phyloP scores from a whole-genome alignment of 208 protist species.

The Wallacemonas sp. region DNA sequence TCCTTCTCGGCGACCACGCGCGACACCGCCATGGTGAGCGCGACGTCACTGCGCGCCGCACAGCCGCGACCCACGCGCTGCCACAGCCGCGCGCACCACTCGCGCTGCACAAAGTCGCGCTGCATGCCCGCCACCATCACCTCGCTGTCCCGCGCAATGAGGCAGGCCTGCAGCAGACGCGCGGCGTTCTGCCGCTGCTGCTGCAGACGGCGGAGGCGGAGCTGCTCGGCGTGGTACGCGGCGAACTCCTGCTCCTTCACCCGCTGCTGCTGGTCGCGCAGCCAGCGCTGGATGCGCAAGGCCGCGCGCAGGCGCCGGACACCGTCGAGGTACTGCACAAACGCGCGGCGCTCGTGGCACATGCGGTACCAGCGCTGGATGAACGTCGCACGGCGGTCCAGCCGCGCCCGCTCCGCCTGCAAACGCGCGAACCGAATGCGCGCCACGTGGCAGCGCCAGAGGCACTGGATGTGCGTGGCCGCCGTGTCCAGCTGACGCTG shows the following conservation, averaged over 20 bases:
- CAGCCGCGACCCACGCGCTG: slow-evolving; percentile 72
- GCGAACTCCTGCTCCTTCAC: slow-evolving; percentile 65
- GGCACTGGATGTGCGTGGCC: slow-evolving; percentile 67
- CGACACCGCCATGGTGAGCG: slow-evolving; percentile 34
- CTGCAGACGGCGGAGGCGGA: slow-evolving; percentile 47
- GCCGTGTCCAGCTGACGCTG: slow-evolving; percentile 33
- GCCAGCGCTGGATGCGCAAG: slow-evolving; percentile 58
- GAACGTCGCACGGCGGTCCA: slow-evolving; percentile 39
- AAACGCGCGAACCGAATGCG: slow-evolving; percentile 58
- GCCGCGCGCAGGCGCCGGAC: slow-evolving; percentile 50
- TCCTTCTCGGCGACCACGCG: slow-evolving; percentile 32
- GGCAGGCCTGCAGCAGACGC: slow-evolving; percentile 55
- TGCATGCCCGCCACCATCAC: slow-evolving; percentile 57
- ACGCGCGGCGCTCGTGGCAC: slow-evolving; percentile 48
- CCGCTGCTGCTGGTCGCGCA: slow-evolving; percentile 41
- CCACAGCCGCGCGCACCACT: slow-evolving; percentile 38
- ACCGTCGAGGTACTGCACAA: slow-evolving; percentile 41
- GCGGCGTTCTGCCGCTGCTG: slow-evolving; percentile 43
- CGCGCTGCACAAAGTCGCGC: slow-evolving; percentile 39
- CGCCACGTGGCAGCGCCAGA: slow-evolving; percentile 76
- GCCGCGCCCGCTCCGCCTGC: slow-evolving; percentile 53
- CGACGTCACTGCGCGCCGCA: slow-evolving; percentile 38
- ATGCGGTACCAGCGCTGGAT: slow-evolving; percentile 78
- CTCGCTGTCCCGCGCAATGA: slow-evolving; percentile 38
- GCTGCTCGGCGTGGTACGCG: slow-evolving; percentile 61